Conservation (phyloP, 805 yeast genomes). For the Saccharomyces mikatae region DNA sequence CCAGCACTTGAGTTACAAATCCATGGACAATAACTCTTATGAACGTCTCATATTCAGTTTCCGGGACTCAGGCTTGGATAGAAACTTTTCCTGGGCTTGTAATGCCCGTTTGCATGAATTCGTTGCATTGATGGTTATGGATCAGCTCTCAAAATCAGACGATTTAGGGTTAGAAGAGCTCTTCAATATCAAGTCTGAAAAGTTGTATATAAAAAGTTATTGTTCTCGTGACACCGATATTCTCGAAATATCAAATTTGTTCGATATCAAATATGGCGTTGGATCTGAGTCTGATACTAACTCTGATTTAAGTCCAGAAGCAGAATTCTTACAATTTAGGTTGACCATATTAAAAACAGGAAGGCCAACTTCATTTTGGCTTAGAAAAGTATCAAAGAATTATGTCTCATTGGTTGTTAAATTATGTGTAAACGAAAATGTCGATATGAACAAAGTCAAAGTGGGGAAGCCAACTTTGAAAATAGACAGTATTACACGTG, state of each 20-base stretch:
- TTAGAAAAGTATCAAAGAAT: slow-evolving; percentile 9
- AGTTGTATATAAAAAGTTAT: slow-evolving; percentile 1
- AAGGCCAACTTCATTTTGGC: slow-evolving; percentile 11
- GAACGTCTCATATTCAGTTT: slow-evolving; percentile 11
- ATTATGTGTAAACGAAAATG: slow-evolving; percentile 13
- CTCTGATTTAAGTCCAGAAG: background rate
- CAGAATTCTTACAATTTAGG: slow-evolving; percentile 12
- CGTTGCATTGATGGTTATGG: slow-evolving; percentile 18
- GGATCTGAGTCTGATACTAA: slow-evolving; percentile 1
- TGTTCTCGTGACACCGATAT: slow-evolving; percentile 12
- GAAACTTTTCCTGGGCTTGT: slow-evolving; percentile 27
- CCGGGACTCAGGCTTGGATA: slow-evolving; percentile 25
- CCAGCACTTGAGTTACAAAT: background rate
- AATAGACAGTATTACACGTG: slow-evolving; percentile 17
- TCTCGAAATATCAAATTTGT: slow-evolving; percentile 16
- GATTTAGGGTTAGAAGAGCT: slow-evolving; percentile 18
- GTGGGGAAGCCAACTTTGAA: slow-evolving; percentile 3
- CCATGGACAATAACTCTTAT: slow-evolving; percentile 2
- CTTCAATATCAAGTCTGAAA: slow-evolving; percentile 18
- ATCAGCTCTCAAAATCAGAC: slow-evolving; percentile 18
- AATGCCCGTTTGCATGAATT: slow-evolving; percentile 20
- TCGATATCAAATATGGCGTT: slow-evolving; percentile 13
- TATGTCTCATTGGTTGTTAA: slow-evolving; percentile 13
- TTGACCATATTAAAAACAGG: slow-evolving; percentile 14
- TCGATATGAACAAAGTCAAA: slow-evolving; percentile 1